phyloP scores from a whole-genome alignment of 257 asterid species.

The Solanum pimpinellifolium region DNA sequence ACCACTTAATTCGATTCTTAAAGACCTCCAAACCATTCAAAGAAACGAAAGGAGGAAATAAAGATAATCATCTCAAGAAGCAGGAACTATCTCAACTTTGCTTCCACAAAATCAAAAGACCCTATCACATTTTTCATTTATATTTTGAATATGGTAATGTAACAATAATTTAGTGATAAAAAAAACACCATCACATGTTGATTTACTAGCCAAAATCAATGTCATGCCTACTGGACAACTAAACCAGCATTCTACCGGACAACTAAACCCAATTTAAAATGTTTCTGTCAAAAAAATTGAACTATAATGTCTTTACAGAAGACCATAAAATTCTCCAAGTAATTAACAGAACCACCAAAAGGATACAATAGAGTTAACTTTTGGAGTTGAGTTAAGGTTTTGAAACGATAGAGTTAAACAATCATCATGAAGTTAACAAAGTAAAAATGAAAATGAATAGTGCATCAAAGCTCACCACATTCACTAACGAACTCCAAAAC shows the following conservation, averaged over 20 bases:
- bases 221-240: neutral
- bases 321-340: neutral
- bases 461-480: neutral
- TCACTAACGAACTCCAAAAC: neutral
- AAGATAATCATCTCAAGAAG: neutral
- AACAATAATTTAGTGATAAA: neutral
- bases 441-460: neutral
- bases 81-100: neutral
- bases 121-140: neutral
- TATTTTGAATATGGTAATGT: neutral
- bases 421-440: neutral
- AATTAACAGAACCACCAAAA: neutral
- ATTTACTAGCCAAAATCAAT: neutral
- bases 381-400: neutral
- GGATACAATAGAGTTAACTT: neutral
- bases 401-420: constrained; percentile 1
- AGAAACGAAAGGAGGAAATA: neutral
- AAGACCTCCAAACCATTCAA: neutral
- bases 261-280: neutral
- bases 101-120: neutral
- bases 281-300: neutral
- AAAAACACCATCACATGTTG: neutral
- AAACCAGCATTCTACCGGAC: neutral
- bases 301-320: neutral
- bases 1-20: neutral